A percentile compares a stretch with the other conserved stretches of the same genome.
phyloP scores from a whole-genome alignment of 2,329 filamentous ascomycete species.

The Metarhizium sp. region DNA sequence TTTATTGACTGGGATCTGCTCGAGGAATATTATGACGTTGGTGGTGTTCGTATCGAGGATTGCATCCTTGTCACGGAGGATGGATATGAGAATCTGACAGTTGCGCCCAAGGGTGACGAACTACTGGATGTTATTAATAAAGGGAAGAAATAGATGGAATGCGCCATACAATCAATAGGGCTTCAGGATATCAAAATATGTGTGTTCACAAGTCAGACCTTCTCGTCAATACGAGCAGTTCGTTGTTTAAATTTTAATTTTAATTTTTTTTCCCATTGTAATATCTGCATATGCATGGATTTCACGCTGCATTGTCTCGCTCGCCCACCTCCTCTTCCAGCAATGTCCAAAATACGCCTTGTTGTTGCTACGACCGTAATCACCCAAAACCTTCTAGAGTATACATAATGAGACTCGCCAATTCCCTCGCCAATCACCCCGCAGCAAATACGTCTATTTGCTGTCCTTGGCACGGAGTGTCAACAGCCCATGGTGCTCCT shows the following conservation, averaged over 20 bases:
- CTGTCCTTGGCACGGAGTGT: background rate
- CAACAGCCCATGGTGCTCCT: conserved; percentile 4
- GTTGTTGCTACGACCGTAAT: background rate
- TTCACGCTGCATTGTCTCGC: background rate
- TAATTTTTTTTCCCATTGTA: too few relatives aligned
- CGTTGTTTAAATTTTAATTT: too few relatives aligned
- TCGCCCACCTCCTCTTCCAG: background rate
- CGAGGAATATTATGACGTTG: conserved; percentile 64
- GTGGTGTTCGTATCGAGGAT: conserved; percentile 89
- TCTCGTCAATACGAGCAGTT: too few relatives aligned
- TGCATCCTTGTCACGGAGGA: conserved; percentile 71
- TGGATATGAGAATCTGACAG: conserved; percentile 77
- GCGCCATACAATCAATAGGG: background rate
- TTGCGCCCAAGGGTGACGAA: conserved; percentile 66
- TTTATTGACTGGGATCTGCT: conserved; percentile 59
- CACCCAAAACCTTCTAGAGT: background rate
- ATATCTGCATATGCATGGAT: too few relatives aligned
- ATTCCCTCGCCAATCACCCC: too few relatives aligned
- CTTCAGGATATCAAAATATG: background rate
- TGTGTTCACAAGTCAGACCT: background rate
- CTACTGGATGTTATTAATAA: conserved; percentile 53
- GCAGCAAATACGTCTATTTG: background rate
- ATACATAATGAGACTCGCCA: background rate
- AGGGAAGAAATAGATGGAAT: background rate
- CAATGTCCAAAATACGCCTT: background rate